These are phyloP conservation scores for Phragmites australis DNA, from an alignment of 176 grass and related monocot species.

Conservation along the genomic window DNA sequence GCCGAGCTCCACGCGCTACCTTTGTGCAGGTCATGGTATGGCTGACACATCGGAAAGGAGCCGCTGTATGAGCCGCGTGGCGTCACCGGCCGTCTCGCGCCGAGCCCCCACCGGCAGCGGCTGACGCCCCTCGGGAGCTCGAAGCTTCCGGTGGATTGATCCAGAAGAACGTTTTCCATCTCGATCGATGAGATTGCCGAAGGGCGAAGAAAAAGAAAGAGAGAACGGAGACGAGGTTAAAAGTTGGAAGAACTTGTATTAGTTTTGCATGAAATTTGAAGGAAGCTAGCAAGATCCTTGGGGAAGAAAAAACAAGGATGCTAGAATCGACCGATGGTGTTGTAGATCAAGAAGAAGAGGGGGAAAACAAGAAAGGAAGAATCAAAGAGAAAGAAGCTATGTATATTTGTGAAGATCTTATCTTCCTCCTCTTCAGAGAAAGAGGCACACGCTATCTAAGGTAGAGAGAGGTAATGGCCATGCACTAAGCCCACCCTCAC, in stretches of 20 bases:
- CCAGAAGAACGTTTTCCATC: constrained; percentile 57
- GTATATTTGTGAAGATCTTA: constrained; percentile 38
- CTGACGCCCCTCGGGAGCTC: constrained; percentile 28
- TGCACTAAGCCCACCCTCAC: constrained; percentile 49
- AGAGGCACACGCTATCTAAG: constrained; percentile 18
- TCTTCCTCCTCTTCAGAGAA: background rate
- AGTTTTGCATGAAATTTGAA: constrained; percentile 37
- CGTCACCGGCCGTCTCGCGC: background rate
- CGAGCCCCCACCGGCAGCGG: constrained; percentile 8
- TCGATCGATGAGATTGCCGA: background rate
- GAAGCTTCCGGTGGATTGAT: constrained; percentile 44
- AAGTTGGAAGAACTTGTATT: constrained; percentile 32
- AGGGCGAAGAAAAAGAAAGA: background rate
- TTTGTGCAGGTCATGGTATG: constrained; percentile 21
- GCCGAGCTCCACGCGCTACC: constrained; percentile 44
- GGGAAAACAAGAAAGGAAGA: background rate
- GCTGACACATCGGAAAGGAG: constrained; percentile 13
- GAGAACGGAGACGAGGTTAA: background rate
- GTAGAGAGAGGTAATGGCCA: constrained; percentile 37
- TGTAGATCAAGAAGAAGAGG: constrained; percentile 23
- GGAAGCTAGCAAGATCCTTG: constrained; percentile 45
- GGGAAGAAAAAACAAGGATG: constrained; percentile 52
- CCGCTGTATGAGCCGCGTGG: constrained; percentile 16
- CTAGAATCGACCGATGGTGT: constrained; percentile 34
- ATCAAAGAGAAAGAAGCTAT: constrained; percentile 26